Percentiles rank a stretch among this genome's conserved stretches.
Evolutionary conservation across 2,329 filamentous ascomycete species (phyloP).

Genomic region (Neonectria punicea): DNA sequence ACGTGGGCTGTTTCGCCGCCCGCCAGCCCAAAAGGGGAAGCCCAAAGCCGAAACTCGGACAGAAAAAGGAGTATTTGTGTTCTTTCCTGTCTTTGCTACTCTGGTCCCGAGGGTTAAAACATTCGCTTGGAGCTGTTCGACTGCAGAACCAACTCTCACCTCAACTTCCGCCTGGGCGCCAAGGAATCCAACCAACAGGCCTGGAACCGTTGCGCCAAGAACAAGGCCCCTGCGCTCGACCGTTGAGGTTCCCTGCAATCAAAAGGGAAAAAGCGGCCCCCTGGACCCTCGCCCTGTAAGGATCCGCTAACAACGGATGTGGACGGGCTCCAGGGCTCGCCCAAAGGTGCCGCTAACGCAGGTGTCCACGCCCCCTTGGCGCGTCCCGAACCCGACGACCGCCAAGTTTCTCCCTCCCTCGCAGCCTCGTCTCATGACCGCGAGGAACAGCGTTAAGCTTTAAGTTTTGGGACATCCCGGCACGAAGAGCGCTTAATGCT

Average conservation of each 20-base stretch:
- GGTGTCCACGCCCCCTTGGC: neutral
- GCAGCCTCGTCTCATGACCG: neutral
- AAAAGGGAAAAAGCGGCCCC: too few species aligned
- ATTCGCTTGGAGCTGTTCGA: too few species aligned
- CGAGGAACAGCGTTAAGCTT: neutral
- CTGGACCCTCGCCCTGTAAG: neutral
- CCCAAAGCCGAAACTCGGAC: neutral
- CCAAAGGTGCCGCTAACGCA: neutral
- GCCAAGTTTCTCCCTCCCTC: neutral
- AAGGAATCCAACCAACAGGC: neutral
- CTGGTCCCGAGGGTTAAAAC: too few species aligned
- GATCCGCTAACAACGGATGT: neutral
- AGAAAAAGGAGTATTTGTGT: too few species aligned
- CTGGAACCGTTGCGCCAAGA: neutral
- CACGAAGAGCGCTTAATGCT: neutral
- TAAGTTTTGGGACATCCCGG: neutral
- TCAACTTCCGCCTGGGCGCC: neutral
- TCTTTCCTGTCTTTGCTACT: too few species aligned
- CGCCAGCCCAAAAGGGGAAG: neutral
- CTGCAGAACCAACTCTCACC: neutral
- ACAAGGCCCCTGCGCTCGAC: neutral
- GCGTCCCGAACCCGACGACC: neutral
- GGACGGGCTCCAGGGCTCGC: neutral
- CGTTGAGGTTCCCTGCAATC: too few species aligned
- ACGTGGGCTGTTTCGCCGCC: constrained; percentile 8